phyloP scores from a whole-genome alignment of 768 basidiomycete genomes.

The Podaxis pistillaris region DNA sequence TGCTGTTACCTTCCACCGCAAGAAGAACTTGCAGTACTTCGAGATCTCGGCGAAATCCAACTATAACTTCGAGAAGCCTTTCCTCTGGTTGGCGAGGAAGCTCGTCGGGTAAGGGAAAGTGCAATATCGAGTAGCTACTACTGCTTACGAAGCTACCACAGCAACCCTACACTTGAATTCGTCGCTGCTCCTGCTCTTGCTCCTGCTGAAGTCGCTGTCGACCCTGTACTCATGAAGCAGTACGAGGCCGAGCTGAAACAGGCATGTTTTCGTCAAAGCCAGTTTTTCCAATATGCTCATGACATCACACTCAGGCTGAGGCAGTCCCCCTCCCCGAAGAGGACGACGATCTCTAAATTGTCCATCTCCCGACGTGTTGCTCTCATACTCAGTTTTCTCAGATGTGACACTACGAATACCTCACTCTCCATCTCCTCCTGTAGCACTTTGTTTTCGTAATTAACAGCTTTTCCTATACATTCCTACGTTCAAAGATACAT shows the following conservation, averaged over 20 bases:
- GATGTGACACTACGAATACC: slow-evolving; percentile 28
- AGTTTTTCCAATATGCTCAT: slow-evolving; percentile 7
- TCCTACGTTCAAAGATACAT: slow-evolving; percentile 4
- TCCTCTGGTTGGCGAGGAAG: slow-evolving; percentile 99
- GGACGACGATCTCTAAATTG: slow-evolving; percentile 75
- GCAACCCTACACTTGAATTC: slow-evolving; percentile 87
- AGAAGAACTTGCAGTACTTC: slow-evolving; percentile 99
- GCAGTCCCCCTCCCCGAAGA: slow-evolving; percentile 96
- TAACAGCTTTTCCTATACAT: slow-evolving; percentile 18
- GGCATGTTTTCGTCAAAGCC: slow-evolving; percentile 36
- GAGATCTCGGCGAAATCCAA: slow-evolving; percentile 99
- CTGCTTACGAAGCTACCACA: slow-evolving; percentile 26
- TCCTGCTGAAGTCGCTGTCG: slow-evolving; percentile 90
- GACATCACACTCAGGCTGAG: slow-evolving; percentile 58
- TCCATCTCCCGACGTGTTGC: slow-evolving; percentile 18
- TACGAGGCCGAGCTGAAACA: slow-evolving; percentile 76
- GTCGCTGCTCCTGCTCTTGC: slow-evolving; percentile 95
- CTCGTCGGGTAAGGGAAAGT: slow-evolving; percentile 78
- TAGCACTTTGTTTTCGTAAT: slow-evolving; percentile 19
- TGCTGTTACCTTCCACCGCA: slow-evolving; percentile 98
- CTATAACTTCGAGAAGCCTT: slow-evolving; percentile 99
- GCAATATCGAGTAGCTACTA: neutral
- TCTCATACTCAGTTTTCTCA: slow-evolving; percentile 20
- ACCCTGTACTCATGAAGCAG: slow-evolving; percentile 70
- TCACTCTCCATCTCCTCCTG: slow-evolving; percentile 16